phyloP scores from a whole-genome alignment of 139 green algal species.

The Zygnema circumcarinatum region DNA sequence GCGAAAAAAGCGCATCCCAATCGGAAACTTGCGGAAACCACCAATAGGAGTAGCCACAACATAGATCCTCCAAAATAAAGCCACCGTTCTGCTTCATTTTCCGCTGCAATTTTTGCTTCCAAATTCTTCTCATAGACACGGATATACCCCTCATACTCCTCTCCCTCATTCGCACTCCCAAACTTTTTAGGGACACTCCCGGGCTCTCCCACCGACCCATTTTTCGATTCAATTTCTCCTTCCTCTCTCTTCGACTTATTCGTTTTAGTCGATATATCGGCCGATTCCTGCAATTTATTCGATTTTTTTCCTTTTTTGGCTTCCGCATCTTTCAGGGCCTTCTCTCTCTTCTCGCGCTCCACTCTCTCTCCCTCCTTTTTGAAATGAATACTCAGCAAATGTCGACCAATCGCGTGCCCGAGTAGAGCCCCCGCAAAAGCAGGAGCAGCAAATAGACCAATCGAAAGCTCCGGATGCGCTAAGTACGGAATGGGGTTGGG shows the following conservation, averaged over 20 bases:
- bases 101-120: neutral
- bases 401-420: neutral
- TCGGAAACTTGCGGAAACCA: neutral
- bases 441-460: neutral
- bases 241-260: neutral
- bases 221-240: neutral
- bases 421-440: conserved; percentile 25
- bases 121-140: neutral
- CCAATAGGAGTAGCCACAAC: neutral
- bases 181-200: neutral
- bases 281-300: neutral
- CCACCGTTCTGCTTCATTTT: neutral
- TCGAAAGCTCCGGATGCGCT: neutral
- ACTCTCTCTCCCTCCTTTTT: neutral
- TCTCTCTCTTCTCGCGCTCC: neutral
- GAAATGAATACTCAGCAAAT: neutral
- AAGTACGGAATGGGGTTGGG: conserved; percentile 25
- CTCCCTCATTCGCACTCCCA: neutral
- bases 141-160: neutral
- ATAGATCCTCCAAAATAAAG: neutral
- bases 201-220: neutral
- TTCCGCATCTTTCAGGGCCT: neutral
- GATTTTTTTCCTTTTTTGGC: neutral
- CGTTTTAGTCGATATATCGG: neutral
- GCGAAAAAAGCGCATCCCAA: neutral